Base-by-base conservation (phyloP, 768 basidiomycete species). In the Tulasnella sp. region DNA sequence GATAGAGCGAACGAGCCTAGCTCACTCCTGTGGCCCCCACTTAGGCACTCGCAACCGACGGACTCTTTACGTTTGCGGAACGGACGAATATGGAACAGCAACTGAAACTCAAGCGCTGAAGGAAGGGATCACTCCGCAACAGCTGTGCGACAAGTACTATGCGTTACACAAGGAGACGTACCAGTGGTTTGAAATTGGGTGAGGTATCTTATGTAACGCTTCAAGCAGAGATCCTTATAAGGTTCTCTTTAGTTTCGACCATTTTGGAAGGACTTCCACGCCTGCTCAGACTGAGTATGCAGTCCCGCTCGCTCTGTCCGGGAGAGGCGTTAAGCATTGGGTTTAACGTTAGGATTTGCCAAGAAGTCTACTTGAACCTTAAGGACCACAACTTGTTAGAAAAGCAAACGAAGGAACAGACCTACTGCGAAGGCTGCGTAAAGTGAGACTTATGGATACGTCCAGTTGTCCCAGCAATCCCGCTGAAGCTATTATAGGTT, bases 41-140 rank as follows among this genome's bases (percentile, higher is more conserved):
- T 8, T 77, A 89, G 88, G 91, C 46, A 93, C 95, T 42, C 89
- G 93, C 84, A 98, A 99, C 88, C 89, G 93, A 83, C 92, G 93
- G 69, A 97, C 96, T 0, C 89, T 99, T 44, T 99, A 97, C 85
- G 90, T 99, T 79, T 99, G 98, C 86, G 98, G 98, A 40, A 99
- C 98, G 5, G 98, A 99, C 85, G 98, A 99, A 86, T 99, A 99
- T 84, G 98, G 98, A n/a, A 99, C 98, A 9, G 97, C 98, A 0
- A 98, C 98, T 0, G 98, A 99, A 88, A 98, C 97, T 2, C 97
- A 98, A 86, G 97, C 98, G 4, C 86, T 96, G 81, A 96, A 96
- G 84, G 96, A 97, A 85, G 91, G 92, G 0, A 85, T 96, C 54
- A 91, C 94, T 16, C 94, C 96, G 0, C 88, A 88, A 81, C 90